Conservation (phyloP, 768 basidiomycete genomes). For the Mycena rebaudengoi region DNA sequence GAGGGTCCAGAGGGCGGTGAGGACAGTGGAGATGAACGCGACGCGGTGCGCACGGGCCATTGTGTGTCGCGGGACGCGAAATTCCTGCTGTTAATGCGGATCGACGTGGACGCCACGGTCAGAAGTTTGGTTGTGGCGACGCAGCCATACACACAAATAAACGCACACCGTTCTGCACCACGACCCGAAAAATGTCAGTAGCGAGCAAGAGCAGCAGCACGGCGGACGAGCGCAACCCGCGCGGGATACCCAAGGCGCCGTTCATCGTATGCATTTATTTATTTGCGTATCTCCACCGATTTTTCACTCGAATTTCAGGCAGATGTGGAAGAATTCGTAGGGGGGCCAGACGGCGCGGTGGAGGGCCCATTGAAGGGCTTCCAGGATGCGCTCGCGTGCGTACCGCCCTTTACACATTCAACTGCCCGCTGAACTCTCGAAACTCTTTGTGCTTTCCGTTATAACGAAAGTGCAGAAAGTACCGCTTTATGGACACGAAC, state of each 20-base stretch:
- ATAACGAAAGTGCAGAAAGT: slow-evolving; percentile 79
- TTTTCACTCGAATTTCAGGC: slow-evolving; percentile 55
- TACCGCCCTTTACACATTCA: slow-evolving; percentile 21
- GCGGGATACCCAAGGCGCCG: slow-evolving; percentile 94
- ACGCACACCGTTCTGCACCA: background rate
- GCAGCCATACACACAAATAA: too few species aligned
- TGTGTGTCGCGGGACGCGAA: too few species aligned
- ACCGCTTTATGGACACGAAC: slow-evolving; percentile 96
- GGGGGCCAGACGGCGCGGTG: slow-evolving; percentile 77
- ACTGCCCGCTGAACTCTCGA: slow-evolving; percentile 17
- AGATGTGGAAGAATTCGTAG: slow-evolving; percentile 88
- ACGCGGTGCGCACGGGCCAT: slow-evolving; percentile 75
- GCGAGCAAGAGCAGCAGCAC: background rate
- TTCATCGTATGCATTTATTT: slow-evolving; percentile 86
- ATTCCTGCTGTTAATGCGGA: too few species aligned
- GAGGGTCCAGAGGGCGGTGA: slow-evolving; percentile 61
- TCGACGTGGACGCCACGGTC: too few species aligned
- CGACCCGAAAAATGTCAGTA: too few species aligned
- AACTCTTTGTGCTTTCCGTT: slow-evolving; percentile 31
- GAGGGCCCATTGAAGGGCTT: slow-evolving; percentile 82
- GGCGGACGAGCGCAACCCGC: slow-evolving; percentile 71
- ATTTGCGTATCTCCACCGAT: background rate
- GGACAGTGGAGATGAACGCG: slow-evolving; percentile 51
- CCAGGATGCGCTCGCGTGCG: slow-evolving; percentile 95
- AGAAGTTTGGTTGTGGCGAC: too few species aligned